Conservation (phyloP, 2,329 filamentous ascomycete genomes). For the Xylaria sp. region DNA sequence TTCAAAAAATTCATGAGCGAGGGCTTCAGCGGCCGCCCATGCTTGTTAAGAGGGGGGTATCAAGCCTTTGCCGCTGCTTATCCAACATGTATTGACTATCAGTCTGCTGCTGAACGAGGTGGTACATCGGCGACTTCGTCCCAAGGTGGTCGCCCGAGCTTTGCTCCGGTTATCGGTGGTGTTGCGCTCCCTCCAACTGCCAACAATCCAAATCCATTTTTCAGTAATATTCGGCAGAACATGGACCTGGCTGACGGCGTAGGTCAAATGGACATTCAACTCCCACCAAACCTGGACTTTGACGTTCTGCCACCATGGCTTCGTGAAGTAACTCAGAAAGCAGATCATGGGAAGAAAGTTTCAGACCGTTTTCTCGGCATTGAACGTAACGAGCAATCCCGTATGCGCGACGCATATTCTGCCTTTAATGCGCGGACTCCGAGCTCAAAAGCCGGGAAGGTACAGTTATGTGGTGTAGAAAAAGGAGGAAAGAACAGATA, state of each 20-base stretch:
- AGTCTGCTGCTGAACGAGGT: conserved; percentile 61
- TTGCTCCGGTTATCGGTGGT: conserved; percentile 87
- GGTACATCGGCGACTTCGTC: conserved; percentile 58
- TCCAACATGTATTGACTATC: conserved; percentile 70
- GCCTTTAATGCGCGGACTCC: conserved; percentile 58
- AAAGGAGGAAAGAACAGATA: conserved; percentile 96
- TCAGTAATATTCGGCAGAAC: conserved; percentile 95
- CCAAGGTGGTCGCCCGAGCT: conserved; percentile 57
- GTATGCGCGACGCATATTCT: conserved; percentile 85
- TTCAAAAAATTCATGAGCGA: conserved; percentile 92
- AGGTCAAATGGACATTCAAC: conserved; percentile 75
- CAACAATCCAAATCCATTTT: conserved; percentile 85
- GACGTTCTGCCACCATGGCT: conserved; percentile 81
- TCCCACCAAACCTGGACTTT: conserved; percentile 59
- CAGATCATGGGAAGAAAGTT: conserved; percentile 81
- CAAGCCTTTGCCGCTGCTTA: conserved; percentile 75
- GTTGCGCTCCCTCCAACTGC: conserved; percentile 80
- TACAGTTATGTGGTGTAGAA: conserved; percentile 91
- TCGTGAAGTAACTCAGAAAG: conserved; percentile 70
- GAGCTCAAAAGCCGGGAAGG: conserved; percentile 49
- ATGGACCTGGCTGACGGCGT: conserved; percentile 95
- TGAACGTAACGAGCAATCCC: conserved; percentile 84
- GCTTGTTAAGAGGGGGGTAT: conserved; percentile 86
- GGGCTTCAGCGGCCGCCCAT: conserved; percentile 78
- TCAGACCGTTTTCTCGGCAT: conserved; percentile 86